Evolutionary conservation across 495 filamentous ascomycete species (phyloP).

Genomic region (Baudoinia panamericana): DNA sequence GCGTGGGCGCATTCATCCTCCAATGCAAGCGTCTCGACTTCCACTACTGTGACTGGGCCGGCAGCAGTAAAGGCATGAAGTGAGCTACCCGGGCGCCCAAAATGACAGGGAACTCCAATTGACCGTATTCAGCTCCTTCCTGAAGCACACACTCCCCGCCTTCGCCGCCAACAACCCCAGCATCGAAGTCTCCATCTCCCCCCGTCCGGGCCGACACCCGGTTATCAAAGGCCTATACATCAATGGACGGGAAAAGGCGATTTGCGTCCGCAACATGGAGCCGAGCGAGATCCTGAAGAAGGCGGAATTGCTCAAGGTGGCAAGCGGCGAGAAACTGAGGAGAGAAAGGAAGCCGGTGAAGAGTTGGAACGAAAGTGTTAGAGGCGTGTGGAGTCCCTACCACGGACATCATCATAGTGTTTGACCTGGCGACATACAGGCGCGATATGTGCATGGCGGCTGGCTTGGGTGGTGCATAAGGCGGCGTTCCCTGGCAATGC

Average conservation of each 20-base stretch:
- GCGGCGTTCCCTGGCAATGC: no score
- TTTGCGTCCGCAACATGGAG: slow-evolving; percentile 81
- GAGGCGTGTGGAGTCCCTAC: slow-evolving; percentile 89
- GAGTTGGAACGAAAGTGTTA: slow-evolving; percentile 80
- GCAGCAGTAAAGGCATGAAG: slow-evolving; percentile 91
- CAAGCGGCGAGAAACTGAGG: slow-evolving; percentile 72
- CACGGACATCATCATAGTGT: slow-evolving; percentile 47
- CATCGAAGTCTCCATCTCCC: slow-evolving; percentile 81
- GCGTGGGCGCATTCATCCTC: slow-evolving; percentile 89
- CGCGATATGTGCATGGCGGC: no score
- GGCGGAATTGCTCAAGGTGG: slow-evolving; percentile 62
- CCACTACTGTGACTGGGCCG: slow-evolving; percentile 91
- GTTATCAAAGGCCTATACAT: slow-evolving; percentile 77
- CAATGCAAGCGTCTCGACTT: slow-evolving; percentile 93
- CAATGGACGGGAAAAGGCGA: slow-evolving; percentile 72
- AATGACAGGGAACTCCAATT: slow-evolving; percentile 1
- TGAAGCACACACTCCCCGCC: slow-evolving; percentile 55
- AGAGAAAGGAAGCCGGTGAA: slow-evolving; percentile 53
- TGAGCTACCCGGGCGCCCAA: slow-evolving; percentile 33
- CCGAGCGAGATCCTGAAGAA: slow-evolving; percentile 70
- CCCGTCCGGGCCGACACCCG: slow-evolving; percentile 75
- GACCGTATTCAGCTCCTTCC: slow-evolving; percentile 50
- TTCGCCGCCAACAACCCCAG: slow-evolving; percentile 76
- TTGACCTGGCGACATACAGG: no score
- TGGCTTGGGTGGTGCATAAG: no score